Percentiles rank a stretch among this genome's conserved stretches.
Conservation (phyloP, 2,329 filamentous ascomycete species). For the Venturiaceae sp. region DNA sequence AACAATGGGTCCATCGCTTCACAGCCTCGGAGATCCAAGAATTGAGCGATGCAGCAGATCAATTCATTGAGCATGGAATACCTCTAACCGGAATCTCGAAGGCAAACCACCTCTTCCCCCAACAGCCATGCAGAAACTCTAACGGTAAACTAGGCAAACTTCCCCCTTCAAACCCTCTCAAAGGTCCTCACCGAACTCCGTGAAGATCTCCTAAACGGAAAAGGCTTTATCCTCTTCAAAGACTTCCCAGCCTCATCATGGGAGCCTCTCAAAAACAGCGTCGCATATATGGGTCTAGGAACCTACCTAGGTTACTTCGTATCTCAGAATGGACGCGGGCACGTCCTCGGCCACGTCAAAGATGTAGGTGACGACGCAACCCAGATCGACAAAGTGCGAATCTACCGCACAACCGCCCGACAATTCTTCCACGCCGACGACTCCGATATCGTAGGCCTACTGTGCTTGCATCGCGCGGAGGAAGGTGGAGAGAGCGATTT, state of each 20-base stretch:
- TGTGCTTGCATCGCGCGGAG: constrained; percentile 68
- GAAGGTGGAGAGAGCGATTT: constrained; percentile 81
- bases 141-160: constrained; percentile 45
- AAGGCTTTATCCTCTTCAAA: constrained; percentile 86
- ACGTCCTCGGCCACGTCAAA: constrained; percentile 83
- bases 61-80: constrained; percentile 54
- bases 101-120: constrained; percentile 23
- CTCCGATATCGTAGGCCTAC: constrained; percentile 69
- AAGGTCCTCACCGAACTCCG: constrained; percentile 46
- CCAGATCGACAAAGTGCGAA: constrained; percentile 78
- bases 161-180: constrained; percentile 49
- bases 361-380: constrained; percentile 73
- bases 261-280: constrained; percentile 69
- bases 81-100: constrained; percentile 64
- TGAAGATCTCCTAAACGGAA: constrained; percentile 66
- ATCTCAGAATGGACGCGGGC: constrained; percentile 73
- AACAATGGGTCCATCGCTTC: constrained; percentile 66
- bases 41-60: constrained; percentile 56
- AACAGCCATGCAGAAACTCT: neutral
- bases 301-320: constrained; percentile 83
- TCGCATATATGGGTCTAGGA: constrained; percentile 82
- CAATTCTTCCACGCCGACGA: constrained; percentile 86
- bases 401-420: constrained; percentile 78
- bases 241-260: constrained; percentile 68
- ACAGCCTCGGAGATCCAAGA: constrained; percentile 57